Base-by-base conservation (phyloP, 2,329 filamentous ascomycete species). In the Penicillium sp. region DNA sequence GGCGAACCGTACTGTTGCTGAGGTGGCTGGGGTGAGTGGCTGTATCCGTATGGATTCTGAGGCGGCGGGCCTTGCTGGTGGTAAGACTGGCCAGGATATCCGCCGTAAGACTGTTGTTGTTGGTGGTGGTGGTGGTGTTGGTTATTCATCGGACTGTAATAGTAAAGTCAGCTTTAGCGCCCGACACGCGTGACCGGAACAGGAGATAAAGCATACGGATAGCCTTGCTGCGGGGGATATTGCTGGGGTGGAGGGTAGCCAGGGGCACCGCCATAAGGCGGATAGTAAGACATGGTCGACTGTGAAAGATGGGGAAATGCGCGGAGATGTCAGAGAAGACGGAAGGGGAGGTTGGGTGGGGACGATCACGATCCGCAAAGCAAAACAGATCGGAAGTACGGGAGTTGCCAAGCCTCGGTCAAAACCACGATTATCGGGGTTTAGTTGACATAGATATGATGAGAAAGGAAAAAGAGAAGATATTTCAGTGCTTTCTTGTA, bases 241-340 rank as follows among this genome's bases (percentile, higher is more conserved):
- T 73, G 69, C 63, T 71, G 74, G 53, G 68, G 77, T 63, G 80
- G 84, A 80, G 82, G 80, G 66, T 84, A 83, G 61, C 81, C 81
- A 68, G 80, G 78, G 63, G 82, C 79, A 53, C 81, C 81, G 70
- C 79, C 76, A 68, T 86, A 86, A 48, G 81, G 80, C 63, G 84
- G 84, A 71, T 86, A 88, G 68, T 84, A 85, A 63, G 86, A 87
- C 86, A 88, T 89, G 55, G 64, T 47, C 41, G 53, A 57, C 52
- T 44, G 44, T 56, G 58, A 53, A 50, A 51, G 44, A 22, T 39
- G 14, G 31, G 19, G 21, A 35, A 35, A 50, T 26, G 21, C 47
- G 59, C 37, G 43, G 53, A 45, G 37, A 51, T 37, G 44, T 45
- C 39, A 33, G 52, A 48, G 31, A 35, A 56, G 41, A 57, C 14